Conservation (phyloP, 768 basidiomycete species). For the Lentinula boryana region DNA sequence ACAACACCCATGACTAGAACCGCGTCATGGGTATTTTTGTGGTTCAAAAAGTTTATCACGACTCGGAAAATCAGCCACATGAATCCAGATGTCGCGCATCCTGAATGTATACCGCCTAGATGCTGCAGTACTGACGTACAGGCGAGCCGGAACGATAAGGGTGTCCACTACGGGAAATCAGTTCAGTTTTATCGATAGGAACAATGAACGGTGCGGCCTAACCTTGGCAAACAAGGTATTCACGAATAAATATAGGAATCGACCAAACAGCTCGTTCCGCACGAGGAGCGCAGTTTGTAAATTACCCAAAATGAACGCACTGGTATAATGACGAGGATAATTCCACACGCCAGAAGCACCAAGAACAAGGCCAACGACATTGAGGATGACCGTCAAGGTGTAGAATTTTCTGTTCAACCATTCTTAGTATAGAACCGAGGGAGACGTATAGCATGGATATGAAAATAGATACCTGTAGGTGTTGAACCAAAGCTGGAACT, state of each 20-base stretch:
- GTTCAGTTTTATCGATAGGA: background rate
- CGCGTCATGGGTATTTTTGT: slow-evolving; percentile 43
- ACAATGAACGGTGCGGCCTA: background rate
- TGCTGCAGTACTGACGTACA: slow-evolving; percentile 75
- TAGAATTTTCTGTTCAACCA: slow-evolving; percentile 58
- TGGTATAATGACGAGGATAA: slow-evolving; percentile 60
- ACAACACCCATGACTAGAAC: slow-evolving; percentile 58
- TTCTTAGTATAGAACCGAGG: background rate
- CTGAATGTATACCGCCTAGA: slow-evolving; percentile 81
- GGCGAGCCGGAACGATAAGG: slow-evolving; percentile 56
- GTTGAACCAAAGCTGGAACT: slow-evolving; percentile 72
- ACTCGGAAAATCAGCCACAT: slow-evolving; percentile 67
- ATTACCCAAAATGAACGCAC: slow-evolving; percentile 73
- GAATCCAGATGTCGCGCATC: slow-evolving; percentile 71
- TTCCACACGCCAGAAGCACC: slow-evolving; percentile 61
- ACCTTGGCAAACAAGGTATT: slow-evolving; percentile 81
- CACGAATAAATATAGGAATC: slow-evolving; percentile 63
- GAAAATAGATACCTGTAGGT: slow-evolving; percentile 53
- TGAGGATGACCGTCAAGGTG: slow-evolving; percentile 51
- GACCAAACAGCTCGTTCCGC: slow-evolving; percentile 79
- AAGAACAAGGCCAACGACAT: slow-evolving; percentile 52
- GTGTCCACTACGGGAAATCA: slow-evolving; percentile 36
- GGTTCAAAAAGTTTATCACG: slow-evolving; percentile 44
- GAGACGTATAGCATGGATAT: background rate
- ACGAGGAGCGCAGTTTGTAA: slow-evolving; percentile 66